Evolutionary conservation across 202 grass and related monocot species (phyloP).

Genomic region (Panicum virgatum): DNA sequence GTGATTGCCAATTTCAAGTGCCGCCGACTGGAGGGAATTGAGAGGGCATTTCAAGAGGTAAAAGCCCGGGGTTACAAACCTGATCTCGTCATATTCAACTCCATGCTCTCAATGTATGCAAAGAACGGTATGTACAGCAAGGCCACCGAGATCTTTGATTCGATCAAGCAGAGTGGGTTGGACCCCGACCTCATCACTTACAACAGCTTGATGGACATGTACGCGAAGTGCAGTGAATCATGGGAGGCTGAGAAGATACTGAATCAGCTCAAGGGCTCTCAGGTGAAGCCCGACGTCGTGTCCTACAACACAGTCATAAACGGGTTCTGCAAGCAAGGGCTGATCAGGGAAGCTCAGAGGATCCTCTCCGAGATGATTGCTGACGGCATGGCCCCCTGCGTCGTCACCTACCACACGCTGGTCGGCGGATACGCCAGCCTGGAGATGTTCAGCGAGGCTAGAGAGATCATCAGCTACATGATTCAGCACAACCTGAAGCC

Average conservation of each 20-base stretch:
- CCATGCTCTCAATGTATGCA: conserved; percentile 83
- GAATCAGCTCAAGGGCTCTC: conserved; percentile 54
- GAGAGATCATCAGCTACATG: conserved; percentile 85
- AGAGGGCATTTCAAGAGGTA: conserved; percentile 75
- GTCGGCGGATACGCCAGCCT: conserved; percentile 62
- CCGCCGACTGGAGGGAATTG: conserved; percentile 48
- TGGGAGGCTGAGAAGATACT: conserved; percentile 83
- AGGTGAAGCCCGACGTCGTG: conserved; percentile 72
- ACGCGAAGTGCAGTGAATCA: conserved; percentile 70
- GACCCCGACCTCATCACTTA: conserved; percentile 78
- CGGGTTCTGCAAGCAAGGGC: conserved; percentile 89
- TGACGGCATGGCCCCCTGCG: conserved; percentile 64
- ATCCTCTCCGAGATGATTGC: conserved; percentile 77
- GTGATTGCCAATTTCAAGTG: conserved; percentile 88
- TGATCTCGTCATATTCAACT: conserved; percentile 87
- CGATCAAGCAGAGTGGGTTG: conserved; percentile 58
- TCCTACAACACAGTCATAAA: conserved; percentile 97
- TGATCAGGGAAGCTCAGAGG: conserved; percentile 81
- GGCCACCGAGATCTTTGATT: conserved; percentile 55
- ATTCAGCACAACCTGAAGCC: conserved; percentile 67
- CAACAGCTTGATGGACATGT: conserved; percentile 96
- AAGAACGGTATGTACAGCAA: conserved; percentile 70
- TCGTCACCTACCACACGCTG: conserved; percentile 79
- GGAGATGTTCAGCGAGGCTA: conserved; percentile 77
- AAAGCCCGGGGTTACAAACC: conserved; percentile 80